phyloP scores from a whole-genome alignment of 75 land plant species.

The Selaginella moellendorffii region DNA sequence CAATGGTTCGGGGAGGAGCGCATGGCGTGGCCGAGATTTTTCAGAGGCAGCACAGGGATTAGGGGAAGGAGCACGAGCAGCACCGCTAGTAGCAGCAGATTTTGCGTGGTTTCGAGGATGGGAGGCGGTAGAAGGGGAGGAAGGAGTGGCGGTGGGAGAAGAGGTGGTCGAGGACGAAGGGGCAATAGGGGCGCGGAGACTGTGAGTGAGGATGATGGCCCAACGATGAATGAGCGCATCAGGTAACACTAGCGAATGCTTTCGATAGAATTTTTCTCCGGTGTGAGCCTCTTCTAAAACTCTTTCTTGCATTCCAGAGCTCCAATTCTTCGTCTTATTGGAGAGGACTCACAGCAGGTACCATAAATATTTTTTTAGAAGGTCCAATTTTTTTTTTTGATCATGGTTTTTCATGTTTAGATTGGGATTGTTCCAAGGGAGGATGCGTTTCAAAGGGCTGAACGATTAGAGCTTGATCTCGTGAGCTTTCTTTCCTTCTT shows the following conservation, averaged over 20 bases:
- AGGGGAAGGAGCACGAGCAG: background rate
- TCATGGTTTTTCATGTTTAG: background rate
- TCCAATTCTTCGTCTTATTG: background rate
- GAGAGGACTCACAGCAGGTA: background rate
- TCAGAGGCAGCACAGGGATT: background rate
- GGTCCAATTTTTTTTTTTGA: background rate
- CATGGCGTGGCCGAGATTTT: background rate
- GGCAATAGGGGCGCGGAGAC: background rate
- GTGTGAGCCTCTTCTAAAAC: background rate
- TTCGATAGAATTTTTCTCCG: background rate
- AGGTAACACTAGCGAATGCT: background rate
- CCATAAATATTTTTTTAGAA: background rate
- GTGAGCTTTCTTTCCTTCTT: background rate
- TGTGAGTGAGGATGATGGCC: background rate
- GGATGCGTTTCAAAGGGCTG: slow-evolving; percentile 9
- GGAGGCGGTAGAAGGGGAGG: background rate
- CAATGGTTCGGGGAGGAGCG: background rate
- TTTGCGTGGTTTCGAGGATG: background rate
- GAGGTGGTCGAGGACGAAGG: background rate
- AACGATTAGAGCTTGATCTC: slow-evolving; percentile 5
- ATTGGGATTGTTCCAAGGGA: slow-evolving; percentile 5
- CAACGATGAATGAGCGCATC: background rate
- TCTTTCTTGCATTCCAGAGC: background rate
- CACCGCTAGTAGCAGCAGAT: background rate
- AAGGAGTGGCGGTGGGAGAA: background rate